Percentiles rank a stretch among this genome's conserved stretches.
Evolutionary conservation across 116 monocot genomes (phyloP).

Genomic region (Phalaenopsis hybrid): DNA sequence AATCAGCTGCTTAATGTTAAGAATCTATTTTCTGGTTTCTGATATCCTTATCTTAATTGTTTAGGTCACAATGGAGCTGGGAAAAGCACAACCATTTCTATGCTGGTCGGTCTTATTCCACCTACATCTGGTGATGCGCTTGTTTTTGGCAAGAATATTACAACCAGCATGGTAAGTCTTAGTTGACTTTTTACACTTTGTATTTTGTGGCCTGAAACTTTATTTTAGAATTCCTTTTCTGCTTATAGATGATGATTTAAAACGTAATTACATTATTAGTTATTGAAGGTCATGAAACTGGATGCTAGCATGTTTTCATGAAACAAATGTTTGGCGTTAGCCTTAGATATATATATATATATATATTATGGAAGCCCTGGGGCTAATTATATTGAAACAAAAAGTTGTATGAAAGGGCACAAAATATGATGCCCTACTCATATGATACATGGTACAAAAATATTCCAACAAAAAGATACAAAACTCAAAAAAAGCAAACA

Average conservation of each 20-base stretch:
- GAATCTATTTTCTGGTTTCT: not conserved
- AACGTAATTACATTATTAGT: not conserved
- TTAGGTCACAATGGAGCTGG: conserved; percentile 97
- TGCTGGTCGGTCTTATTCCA: conserved; percentile 85
- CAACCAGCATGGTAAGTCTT: conserved; percentile 58
- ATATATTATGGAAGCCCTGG: too few species aligned
- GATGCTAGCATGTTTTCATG: not conserved
- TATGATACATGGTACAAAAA: too few species aligned
- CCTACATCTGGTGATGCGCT: conserved; percentile 92
- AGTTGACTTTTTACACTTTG: not conserved
- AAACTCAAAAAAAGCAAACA: too few species aligned
- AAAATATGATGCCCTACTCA: too few species aligned
- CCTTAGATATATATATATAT: too few species aligned
- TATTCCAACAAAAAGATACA: too few species aligned
- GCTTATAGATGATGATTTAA: not conserved
- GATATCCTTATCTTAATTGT: not conserved
- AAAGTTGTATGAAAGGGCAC: too few species aligned
- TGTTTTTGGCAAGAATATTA: conserved; percentile 75
- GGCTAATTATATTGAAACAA: too few species aligned
- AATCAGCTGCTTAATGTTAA: not conserved
- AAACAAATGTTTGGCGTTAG: too few species aligned
- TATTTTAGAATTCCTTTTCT: not conserved
- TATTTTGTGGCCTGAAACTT: not conserved
- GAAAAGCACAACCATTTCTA: conserved; percentile 93
- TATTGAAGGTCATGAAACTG: not conserved